Conservation (phyloP, 495 filamentous ascomycete genomes). For the Sporormia fimetaria region DNA sequence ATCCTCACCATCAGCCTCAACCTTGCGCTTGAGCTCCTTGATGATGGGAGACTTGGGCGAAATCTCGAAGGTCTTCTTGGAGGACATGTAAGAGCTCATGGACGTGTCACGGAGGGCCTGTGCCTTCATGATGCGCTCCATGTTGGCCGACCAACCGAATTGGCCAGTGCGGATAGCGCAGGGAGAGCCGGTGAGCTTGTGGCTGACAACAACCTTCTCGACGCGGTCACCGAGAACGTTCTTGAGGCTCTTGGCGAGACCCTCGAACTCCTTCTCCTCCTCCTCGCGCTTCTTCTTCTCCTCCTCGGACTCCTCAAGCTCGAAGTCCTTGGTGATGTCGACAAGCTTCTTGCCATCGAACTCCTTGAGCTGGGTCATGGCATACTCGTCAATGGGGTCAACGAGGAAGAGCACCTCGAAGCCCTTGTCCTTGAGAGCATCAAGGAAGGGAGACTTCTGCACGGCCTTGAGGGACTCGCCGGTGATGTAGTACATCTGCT, state of each 20-base stretch:
- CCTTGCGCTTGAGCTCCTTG: slow-evolving; percentile 96
- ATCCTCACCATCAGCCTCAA: slow-evolving; percentile 90
- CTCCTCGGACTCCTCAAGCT: slow-evolving; percentile 98
- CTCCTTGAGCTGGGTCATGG: slow-evolving; percentile 99
- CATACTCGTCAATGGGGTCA: slow-evolving; percentile 99
- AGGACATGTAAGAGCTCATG: slow-evolving; percentile 99
- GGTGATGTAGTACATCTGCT: slow-evolving; percentile 99
- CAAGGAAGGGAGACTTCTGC: slow-evolving; percentile 94
- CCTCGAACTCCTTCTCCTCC: slow-evolving; percentile 96
- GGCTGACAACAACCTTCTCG: slow-evolving; percentile 98
- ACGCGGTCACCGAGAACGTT: slow-evolving; percentile 98
- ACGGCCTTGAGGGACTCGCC: slow-evolving; percentile 99
- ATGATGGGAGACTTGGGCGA: slow-evolving; percentile 96
- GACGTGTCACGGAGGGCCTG: slow-evolving; percentile 99
- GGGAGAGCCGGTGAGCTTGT: slow-evolving; percentile 92
- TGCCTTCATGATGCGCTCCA: slow-evolving; percentile 99
- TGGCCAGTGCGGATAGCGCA: slow-evolving; percentile 99
- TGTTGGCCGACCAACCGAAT: slow-evolving; percentile 99
- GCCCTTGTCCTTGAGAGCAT: slow-evolving; percentile 97
- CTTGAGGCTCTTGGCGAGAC: slow-evolving; percentile 89
- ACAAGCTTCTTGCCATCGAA: slow-evolving; percentile 99
- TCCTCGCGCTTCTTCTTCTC: slow-evolving; percentile 95
- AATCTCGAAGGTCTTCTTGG: slow-evolving; percentile 99
- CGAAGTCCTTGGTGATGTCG: slow-evolving; percentile 99
- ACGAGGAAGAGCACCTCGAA: slow-evolving; percentile 99